phyloP scores from a whole-genome alignment of 192 early-diverging fungal genomes.

The Dimargaris cristalligena region DNA sequence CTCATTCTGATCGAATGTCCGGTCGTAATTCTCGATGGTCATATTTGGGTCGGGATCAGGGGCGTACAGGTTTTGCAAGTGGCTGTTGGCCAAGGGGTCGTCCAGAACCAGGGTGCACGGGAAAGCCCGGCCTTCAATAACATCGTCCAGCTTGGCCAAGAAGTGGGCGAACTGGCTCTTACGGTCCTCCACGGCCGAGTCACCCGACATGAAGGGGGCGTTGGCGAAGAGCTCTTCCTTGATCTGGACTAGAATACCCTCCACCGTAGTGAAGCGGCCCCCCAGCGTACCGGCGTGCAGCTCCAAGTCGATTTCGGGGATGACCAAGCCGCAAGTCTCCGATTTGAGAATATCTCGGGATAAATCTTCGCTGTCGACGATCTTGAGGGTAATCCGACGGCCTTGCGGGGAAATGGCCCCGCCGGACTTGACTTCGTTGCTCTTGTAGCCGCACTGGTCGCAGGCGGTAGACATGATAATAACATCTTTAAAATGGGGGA shows the following conservation, averaged over 20 bases:
- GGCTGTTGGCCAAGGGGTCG: slow-evolving; percentile 83
- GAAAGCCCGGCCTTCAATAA: slow-evolving; percentile 33
- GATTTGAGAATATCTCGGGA: slow-evolving; percentile 87
- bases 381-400: slow-evolving; percentile 60
- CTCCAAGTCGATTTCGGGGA: slow-evolving; percentile 82
- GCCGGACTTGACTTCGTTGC: slow-evolving; percentile 91
- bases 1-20: slow-evolving; percentile 81
- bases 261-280: slow-evolving; percentile 88
- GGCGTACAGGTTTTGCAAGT: slow-evolving; percentile 83
- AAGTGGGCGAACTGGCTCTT: slow-evolving; percentile 43
- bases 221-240: slow-evolving; percentile 60
- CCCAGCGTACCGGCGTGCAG: slow-evolving; percentile 77
- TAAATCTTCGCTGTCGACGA: slow-evolving; percentile 75
- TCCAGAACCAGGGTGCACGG: slow-evolving; percentile 64
- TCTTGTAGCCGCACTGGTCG: slow-evolving; percentile 85
- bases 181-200: slow-evolving; percentile 39
- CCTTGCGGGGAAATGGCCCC: slow-evolving; percentile 66
- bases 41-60: slow-evolving; percentile 93
- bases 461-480: slow-evolving; percentile 90
- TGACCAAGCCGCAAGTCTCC: slow-evolving; percentile 76
- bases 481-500: slow-evolving; percentile 92
- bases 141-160: slow-evolving; percentile 47
- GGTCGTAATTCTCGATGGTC: slow-evolving; percentile 66
- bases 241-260: slow-evolving; percentile 78
- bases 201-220: slow-evolving; percentile 51